Base-by-base conservation (phyloP, 352 stramenopile species). In the Peronospora destructor region DNA sequence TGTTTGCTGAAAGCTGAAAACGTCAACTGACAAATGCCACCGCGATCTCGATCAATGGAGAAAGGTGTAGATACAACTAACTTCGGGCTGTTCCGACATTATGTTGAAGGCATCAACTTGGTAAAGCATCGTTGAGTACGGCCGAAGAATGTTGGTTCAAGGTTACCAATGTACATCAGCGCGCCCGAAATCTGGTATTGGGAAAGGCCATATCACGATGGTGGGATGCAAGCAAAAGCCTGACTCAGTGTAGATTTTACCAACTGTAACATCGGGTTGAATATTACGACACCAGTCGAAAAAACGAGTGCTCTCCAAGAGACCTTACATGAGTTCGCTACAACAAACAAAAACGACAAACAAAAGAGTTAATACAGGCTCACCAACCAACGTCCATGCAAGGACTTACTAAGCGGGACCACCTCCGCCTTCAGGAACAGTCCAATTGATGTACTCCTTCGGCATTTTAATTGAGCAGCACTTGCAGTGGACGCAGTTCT, bases 401-500 rank as follows among this genome's bases (percentile, higher is more conserved):
- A 41, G 28, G 29, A 98, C 74, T 72, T 97, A 96, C 85, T 99
- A 99, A 57, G 95, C 91, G 51, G 96, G 96, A 56, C 96, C 96
- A 49, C 96, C 96, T 49, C 87, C 95, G 37, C 95, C 96, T 80
- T 99, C 96, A 4, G 96, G 96, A 4, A 99, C 96, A 33, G 95
- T 98, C 96, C 96, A 99, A 38, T 98, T 83, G 71, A 99, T 99
- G 73, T 98, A 99, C 73, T 99, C 94, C 52, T 96, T 61, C 2
- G 95, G 96, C 93, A 98, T 99, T 74, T 99, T 99, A 74, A 99
- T 99, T 32, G 91, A 97, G 71, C 96, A 99, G 73, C 92, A 98
- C 71, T 99, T 99, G 81, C 96, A 99, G 77, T 99, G 96, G 36
- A 99, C 88, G 66, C 96, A 99, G 74, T 99, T 99, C 72, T 99